Conservation (phyloP, 257 asterid species). For the Gynochthodes officinalis region DNA sequence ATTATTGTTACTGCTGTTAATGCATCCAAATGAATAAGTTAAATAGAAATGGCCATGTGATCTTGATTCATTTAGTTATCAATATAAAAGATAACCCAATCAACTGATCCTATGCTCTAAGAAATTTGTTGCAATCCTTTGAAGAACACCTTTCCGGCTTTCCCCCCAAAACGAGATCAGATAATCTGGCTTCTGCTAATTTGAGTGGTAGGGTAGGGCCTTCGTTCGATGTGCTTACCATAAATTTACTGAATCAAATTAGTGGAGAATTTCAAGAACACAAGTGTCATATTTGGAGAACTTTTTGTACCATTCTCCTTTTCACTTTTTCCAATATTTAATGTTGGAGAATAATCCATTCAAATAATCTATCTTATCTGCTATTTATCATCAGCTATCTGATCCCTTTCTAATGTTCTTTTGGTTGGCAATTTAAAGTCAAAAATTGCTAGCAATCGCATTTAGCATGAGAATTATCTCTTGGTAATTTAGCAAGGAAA, state of each 20-base stretch:
- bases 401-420: conserved; percentile 24
- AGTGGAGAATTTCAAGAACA: conserved; percentile 19
- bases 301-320: conserved; percentile 12
- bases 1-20: background rate
- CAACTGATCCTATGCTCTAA: background rate
- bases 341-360: background rate
- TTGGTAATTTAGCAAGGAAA: background rate
- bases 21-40: no score
- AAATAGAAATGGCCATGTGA: conserved; percentile 12
- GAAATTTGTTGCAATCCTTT: conserved; percentile 23
- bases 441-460: conserved; percentile 14
- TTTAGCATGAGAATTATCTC: conserved; percentile 29
- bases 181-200: conserved; percentile 17
- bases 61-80: background rate
- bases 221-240: conserved; percentile 4
- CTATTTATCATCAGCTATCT: conserved; percentile 20
- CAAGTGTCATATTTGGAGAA: conserved; percentile 10
- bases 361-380: conserved; percentile 47
- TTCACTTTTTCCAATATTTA: background rate
- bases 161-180: conserved; percentile 21
- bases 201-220: conserved; percentile 27
- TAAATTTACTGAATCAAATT: conserved; percentile 14
- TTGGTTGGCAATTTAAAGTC: conserved; percentile 18
- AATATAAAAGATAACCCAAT: conserved; percentile 9
- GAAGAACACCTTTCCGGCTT: conserved; percentile 21